Percentiles rank a stretch among this genome's conserved stretches.
Conservation (phyloP, 2,329 filamentous ascomycete genomes). For the Hortaea werneckii region DNA sequence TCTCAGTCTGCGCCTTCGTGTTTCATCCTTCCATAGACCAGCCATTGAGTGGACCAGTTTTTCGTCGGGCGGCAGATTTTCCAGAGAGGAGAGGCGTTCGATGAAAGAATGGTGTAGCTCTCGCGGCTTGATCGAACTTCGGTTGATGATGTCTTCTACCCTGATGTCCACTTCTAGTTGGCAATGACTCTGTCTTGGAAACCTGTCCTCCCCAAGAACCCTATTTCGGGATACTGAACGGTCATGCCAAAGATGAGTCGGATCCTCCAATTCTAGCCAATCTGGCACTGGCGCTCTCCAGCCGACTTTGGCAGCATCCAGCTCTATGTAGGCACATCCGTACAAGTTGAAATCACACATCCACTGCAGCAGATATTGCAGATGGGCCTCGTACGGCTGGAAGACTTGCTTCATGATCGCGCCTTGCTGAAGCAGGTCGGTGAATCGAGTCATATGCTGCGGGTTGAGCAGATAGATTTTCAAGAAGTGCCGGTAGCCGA, state of each 20-base stretch:
- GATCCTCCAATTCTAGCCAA: constrained; percentile 51
- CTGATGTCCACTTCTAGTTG: constrained; percentile 82
- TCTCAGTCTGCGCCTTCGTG: constrained; percentile 61
- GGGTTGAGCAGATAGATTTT: constrained; percentile 95
- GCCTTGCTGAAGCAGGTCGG: constrained; percentile 79
- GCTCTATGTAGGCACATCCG: constrained; percentile 69
- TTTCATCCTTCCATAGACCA: constrained; percentile 84
- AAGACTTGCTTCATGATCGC: constrained; percentile 73
- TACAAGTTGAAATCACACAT: constrained; percentile 98
- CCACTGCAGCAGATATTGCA: constrained; percentile 89
- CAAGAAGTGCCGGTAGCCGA: constrained; percentile 81
- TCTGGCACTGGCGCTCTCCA: constrained; percentile 71
- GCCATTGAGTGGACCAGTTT: constrained; percentile 93
- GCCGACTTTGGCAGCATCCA: constrained; percentile 53
- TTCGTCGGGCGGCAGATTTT: constrained; percentile 53
- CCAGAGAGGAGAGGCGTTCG: constrained; percentile 48
- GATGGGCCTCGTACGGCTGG: constrained; percentile 87
- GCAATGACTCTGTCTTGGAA: constrained; percentile 78
- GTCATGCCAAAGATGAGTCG: constrained; percentile 69
- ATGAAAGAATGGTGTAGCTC: constrained; percentile 77
- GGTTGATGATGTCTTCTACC: constrained; percentile 79
- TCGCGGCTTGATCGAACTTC: constrained; percentile 64
- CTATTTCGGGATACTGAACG: constrained; percentile 51
- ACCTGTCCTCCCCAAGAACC: constrained; percentile 51
- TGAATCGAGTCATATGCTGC: constrained; percentile 71